Evolutionary conservation across 1,284 basidiomycete genomes (phyloP), one percentile per base, ranked within the genome.

Genomic region (Marasmius oreades): DNA sequence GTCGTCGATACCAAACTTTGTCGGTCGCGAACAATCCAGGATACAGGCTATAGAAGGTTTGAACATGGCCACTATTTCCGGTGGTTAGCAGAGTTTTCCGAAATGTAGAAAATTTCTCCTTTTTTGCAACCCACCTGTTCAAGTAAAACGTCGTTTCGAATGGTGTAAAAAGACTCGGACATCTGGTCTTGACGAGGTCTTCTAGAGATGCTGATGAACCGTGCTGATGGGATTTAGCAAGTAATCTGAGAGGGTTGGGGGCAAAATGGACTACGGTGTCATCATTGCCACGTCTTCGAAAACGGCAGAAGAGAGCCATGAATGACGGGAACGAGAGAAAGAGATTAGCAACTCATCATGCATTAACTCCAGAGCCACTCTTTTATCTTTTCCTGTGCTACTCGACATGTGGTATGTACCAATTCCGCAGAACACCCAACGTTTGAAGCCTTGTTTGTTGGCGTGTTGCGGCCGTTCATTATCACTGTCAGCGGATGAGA

Each of bases 11-110:
- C 58, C 77, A 74, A 56, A 93, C 79, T 53, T 77, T 76, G 69
- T 95, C 89, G 45, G 82, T 76, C 56, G 84, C 82, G 1, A 84
- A 84, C 63, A 95, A 94, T 69, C 90, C 79, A 11, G 86, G 88
- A 5, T 84, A 46, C 7, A 84, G 84, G 58, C 80, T 84, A 57
- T 88, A 89, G n/a, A 82, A 67, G 4, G 88, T 91, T 63, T 91
- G 88, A 34, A 88, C 62, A 67, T 90, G 87, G 14, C 88, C 89
- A 66, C 86, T 89, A 57, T 16, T 47, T 45, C 18, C 61, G 55
- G 16, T 50, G 14, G 31, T 26, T n/a, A 33, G 12, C 8, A n/a
- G 11, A 5, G 5, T 20, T 22, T 23, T 31, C 10, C 18, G 5
- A 26, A 1, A 31, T 10, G 6, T 5, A 31, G 12, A 14, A 26